A percentile compares a stretch with the other conserved stretches of the same genome.
phyloP scores from a whole-genome alignment of 345 rosid genomes.

The Cardamine occulta region DNA sequence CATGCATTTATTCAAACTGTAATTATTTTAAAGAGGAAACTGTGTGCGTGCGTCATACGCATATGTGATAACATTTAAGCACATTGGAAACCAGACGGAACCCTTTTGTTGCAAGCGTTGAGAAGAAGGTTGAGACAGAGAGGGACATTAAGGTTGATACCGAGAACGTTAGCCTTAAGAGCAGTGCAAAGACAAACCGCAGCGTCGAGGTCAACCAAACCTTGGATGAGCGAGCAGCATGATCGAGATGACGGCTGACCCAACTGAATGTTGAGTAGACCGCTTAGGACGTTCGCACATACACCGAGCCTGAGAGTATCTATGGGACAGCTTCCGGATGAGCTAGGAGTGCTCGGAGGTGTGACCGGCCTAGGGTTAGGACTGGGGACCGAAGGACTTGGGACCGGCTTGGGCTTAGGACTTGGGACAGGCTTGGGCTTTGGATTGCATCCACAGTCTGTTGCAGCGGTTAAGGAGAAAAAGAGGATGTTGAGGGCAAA shows the following conservation, averaged over 20 bases:
- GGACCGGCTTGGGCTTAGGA: background rate
- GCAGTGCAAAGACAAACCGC: conserved; percentile 79
- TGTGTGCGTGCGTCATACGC: background rate
- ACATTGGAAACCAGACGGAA: conserved; percentile 54
- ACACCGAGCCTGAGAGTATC: conserved; percentile 64
- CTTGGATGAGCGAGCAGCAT: conserved; percentile 59
- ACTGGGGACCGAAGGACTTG: background rate
- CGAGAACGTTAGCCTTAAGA: conserved; percentile 60
- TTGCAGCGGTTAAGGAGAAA: conserved; percentile 25
- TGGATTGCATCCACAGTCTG: conserved; percentile 19
- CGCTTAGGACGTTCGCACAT: conserved; percentile 52
- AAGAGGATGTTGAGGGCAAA: conserved; percentile 33
- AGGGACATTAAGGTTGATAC: conserved; percentile 61
- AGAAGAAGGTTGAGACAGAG: conserved; percentile 64
- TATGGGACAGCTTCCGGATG: conserved; percentile 50
- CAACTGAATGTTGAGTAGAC: conserved; percentile 45
- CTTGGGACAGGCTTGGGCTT: background rate
- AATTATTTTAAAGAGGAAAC: conserved; percentile 1
- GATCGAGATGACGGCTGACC: conserved; percentile 51
- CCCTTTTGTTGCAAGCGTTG: conserved; percentile 56
- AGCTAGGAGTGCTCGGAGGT: conserved; percentile 40
- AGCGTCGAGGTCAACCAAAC: conserved; percentile 67
- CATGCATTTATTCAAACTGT: conserved; percentile 34
- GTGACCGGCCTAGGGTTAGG: background rate
- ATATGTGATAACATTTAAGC: conserved; percentile 26